Evolutionary conservation across 108 stramenopile genomes (phyloP).

Genomic region (Chaetoceros muelleri): DNA sequence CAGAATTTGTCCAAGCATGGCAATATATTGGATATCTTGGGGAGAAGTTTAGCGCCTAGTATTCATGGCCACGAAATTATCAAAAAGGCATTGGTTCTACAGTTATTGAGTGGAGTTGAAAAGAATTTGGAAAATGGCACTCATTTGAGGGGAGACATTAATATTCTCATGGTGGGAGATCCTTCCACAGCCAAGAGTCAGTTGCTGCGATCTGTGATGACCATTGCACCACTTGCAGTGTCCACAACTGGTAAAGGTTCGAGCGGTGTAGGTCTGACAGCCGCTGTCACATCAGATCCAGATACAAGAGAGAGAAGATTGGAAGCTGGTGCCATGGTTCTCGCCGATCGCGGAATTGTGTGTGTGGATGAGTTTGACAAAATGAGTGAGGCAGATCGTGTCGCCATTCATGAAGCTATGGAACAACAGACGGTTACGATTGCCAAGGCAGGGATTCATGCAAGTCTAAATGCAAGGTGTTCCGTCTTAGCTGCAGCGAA

Average conservation of each 20-base stretch:
- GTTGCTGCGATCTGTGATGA: conserved; percentile 89
- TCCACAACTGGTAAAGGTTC: conserved; percentile 95
- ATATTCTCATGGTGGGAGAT: conserved; percentile 99
- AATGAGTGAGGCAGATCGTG: conserved; percentile 89
- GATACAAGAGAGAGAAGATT: conserved; percentile 94
- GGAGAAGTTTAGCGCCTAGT: conserved; percentile 86
- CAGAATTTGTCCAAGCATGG: conserved; percentile 58
- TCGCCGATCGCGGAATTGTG: conserved; percentile 96
- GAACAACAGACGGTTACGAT: conserved; percentile 99
- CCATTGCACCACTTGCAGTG: conserved; percentile 92
- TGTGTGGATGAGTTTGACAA: conserved; percentile 98
- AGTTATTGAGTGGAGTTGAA: conserved; percentile 88
- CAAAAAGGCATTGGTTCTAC: conserved; percentile 92
- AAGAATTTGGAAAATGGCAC: conserved; percentile 97
- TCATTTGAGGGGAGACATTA: conserved; percentile 97
- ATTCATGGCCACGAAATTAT: conserved; percentile 97
- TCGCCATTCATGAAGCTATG: conserved; percentile 99
- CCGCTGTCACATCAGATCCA: conserved; percentile 96
- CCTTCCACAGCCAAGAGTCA: conserved; percentile 99
- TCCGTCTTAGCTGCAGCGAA: conserved; percentile 99
- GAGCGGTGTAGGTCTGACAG: conserved; percentile 98
- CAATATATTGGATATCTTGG: conserved; percentile 73
- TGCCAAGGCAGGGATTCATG: conserved; percentile 98
- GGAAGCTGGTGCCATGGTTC: conserved; percentile 99
- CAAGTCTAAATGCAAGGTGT: conserved; percentile 89